Evolutionary conservation across 495 filamentous ascomycete genomes (phyloP), one percentile per base, ranked within the genome.

Genomic region (Hypoxylon subgilvum): DNA sequence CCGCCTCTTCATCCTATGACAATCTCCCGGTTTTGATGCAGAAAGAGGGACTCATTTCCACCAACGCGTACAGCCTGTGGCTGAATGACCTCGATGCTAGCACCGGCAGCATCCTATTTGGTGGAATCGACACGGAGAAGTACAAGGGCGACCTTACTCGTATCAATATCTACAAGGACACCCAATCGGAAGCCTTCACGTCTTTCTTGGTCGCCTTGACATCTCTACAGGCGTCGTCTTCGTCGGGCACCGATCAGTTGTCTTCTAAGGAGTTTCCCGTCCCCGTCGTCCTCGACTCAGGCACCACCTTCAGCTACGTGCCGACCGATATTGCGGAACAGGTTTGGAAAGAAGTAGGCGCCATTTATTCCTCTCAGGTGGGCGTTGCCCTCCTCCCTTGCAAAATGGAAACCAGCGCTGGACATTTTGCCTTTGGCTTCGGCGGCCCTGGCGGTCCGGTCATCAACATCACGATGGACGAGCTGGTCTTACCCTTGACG

Each of bases 31-130:
- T 84, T 46, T 73, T 84, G n/a, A 83, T 98, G 83, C 84, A 86
- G 19, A 71, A 90, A 34, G 77, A 86, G 41, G 86, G 85, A 2
- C 46, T 88, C 39, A 95, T 96, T 69, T 84, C 88, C 50, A 88
- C 88, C 1, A 85, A 83, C 41, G 93, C 94, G 8, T 98, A 94
- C 70, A 95, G 90, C 46, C 73, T 96, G 7, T 96, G 91, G 91
- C 74, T 96, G 40, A 90, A 96, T 65, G 89, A 93, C 59, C 76
- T 92, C 6, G 73, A 75, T 38, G 66, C 77, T 2, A 76, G 69
- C 57, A 71, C 66, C 8, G 78, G 78, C 25, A 76, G 44, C 51
- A 79, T 80, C 34, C 59, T 97, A 5, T 98, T 98, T 58, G 94
- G 94, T 17, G 94, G 95, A 16, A 89, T 98, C 45, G 88, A 98